Evolutionary conservation across 164 flowering plant genomes (phyloP).

Genomic region (Berberis vulgaris): DNA sequence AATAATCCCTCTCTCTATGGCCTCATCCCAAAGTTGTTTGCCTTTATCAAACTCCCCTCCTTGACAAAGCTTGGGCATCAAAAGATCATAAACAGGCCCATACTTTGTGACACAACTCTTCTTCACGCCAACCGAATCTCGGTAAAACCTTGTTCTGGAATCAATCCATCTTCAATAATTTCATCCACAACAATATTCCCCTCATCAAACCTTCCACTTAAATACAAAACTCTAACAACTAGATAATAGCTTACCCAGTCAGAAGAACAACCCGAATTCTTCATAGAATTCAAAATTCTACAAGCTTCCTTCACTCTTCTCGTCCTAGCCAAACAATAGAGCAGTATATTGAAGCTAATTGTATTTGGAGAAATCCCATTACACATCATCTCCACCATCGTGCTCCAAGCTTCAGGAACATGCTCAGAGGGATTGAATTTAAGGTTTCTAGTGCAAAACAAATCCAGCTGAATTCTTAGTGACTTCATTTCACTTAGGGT

Average conservation of each 20-base stretch:
- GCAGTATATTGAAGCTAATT: slow-evolving; percentile 53
- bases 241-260: slow-evolving; percentile 75
- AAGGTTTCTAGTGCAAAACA: slow-evolving; percentile 49
- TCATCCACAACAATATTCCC: slow-evolving; percentile 53
- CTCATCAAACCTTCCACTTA: slow-evolving; percentile 57
- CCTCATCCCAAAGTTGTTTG: slow-evolving; percentile 72
- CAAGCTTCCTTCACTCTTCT: slow-evolving; percentile 72
- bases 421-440: slow-evolving; percentile 61
- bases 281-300: slow-evolving; percentile 41
- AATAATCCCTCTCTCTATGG: slow-evolving; percentile 33
- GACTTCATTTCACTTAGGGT: slow-evolving; percentile 44
- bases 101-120: slow-evolving; percentile 35
- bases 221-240: slow-evolving; percentile 51
- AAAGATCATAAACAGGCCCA: slow-evolving; percentile 69
- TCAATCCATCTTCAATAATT: slow-evolving; percentile 47
- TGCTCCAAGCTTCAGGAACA: slow-evolving; percentile 52
- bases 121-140: slow-evolving; percentile 67
- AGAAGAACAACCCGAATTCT: slow-evolving; percentile 39
- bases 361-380: slow-evolving; percentile 37
- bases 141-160: slow-evolving; percentile 52
- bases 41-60: slow-evolving; percentile 65
- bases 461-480: slow-evolving; percentile 28
- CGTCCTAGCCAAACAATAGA: slow-evolving; percentile 54
- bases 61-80: slow-evolving; percentile 65
- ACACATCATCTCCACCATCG: slow-evolving; percentile 69